Base-by-base conservation (phyloP, 2,329 filamentous ascomycete species). In the Penicillium sp. region DNA sequence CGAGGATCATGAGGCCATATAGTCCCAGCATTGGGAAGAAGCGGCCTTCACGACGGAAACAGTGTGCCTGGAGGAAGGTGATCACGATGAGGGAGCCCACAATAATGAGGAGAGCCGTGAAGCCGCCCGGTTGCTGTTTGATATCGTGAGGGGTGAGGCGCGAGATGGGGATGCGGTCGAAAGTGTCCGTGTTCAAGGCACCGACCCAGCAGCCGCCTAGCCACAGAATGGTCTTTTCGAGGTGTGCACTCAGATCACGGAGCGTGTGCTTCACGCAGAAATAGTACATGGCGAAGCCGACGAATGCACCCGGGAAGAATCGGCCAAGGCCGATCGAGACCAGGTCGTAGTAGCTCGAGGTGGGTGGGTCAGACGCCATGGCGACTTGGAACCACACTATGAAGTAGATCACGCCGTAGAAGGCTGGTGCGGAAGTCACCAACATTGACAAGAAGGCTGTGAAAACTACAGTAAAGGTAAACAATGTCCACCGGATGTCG, bases 151-250 rank as follows among this genome's bases (percentile, higher is more conserved):
- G 80, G 0, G 82, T 85, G 20, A 85, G 73, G 16, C 82, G 81
- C 50, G 83, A 80, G 38, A 85, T 81, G 0, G 82, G 82, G 44
- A 85, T 82, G 44, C 78, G 77, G 67, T 85, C 82, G 61, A 85
- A 84, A 0, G 82, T 85, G 65, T 84, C 81, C 58, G 82, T 84
- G 68, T 84, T 83, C 47, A 85, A 61, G 20, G 80, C 81, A 14
- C 81, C 82, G 3, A 85, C 74, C 82, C 82, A 85, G 55, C 79
- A 81, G 10, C 78, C 74, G 0, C 82, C 81, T 0, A 85, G 73
- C 82, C 82, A 85, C 20, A 85, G 73, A 20, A 84, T 60, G 0
- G 81, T 83, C 65, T 84, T 85, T 56, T 85, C 82, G 44, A 82
- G 62, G 56, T 83, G 81, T 5, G 82, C 82, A 4, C 76, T 75